phyloP scores from a whole-genome alignment of 2,329 filamentous ascomycete genomes.

The Canariomyces notabilis region DNA sequence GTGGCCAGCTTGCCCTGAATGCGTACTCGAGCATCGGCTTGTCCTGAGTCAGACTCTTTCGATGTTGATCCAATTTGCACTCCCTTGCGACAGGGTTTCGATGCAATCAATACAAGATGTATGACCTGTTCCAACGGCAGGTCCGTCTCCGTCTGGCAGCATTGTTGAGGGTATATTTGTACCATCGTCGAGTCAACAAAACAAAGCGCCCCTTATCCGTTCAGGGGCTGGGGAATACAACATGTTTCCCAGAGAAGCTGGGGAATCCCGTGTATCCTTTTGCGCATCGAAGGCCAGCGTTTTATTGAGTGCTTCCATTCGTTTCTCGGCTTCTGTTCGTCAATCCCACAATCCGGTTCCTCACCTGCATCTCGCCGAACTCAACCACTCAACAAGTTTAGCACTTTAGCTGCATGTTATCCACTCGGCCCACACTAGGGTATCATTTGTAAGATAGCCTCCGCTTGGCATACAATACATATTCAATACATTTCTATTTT shows the following conservation, averaged over 20 bases:
- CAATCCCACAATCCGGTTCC: too few relatives aligned
- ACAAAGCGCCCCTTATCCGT: neutral
- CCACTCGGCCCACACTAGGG: too few relatives aligned
- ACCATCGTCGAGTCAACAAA: neutral
- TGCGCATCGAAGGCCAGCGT: too few relatives aligned
- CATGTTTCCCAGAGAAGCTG: neutral
- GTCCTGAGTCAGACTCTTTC: too few relatives aligned
- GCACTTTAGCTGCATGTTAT: too few relatives aligned
- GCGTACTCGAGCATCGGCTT: constrained; percentile 50
- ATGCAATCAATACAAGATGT: neutral
- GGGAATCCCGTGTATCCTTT: too few relatives aligned
- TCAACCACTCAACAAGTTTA: too few relatives aligned
- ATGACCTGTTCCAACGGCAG: neutral
- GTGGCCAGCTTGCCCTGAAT: constrained; percentile 65
- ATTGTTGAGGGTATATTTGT: neutral
- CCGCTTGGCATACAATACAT: neutral
- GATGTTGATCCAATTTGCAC: neutral
- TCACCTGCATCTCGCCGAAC: too few relatives aligned
- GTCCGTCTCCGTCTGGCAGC: neutral
- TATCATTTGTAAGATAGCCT: too few relatives aligned
- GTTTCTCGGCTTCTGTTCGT: too few relatives aligned
- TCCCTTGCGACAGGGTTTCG: neutral
- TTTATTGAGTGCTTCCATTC: too few relatives aligned
- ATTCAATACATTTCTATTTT: neutral
- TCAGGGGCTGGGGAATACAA: neutral